Conservation (phyloP, 1,139 yeast genomes). For the Yamadazyma membranifaciens region DNA sequence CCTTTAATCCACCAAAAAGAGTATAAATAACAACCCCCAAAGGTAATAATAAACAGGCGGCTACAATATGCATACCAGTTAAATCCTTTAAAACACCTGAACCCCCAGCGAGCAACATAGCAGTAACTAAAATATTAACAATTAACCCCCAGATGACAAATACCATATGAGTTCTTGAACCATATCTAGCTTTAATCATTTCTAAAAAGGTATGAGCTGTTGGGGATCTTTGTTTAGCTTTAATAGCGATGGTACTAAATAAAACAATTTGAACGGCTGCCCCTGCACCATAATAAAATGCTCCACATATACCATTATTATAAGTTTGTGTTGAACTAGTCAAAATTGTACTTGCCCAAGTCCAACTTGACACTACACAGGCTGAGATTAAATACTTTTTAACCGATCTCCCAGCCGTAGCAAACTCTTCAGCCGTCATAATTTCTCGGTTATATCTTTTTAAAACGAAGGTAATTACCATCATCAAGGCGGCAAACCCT, state of each 20-base stretch:
- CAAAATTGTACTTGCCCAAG: conserved; percentile 87
- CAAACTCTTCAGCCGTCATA: conserved; percentile 85
- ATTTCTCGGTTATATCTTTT: conserved; percentile 76
- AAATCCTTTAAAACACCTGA: conserved; percentile 73
- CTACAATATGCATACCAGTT: conserved; percentile 82
- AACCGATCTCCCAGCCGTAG: conserved; percentile 84
- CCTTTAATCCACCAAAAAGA: conserved; percentile 84
- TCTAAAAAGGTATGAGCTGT: conserved; percentile 59
- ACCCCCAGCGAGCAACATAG: conserved; percentile 85
- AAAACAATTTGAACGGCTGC: conserved; percentile 54
- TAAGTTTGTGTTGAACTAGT: conserved; percentile 79
- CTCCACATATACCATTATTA: conserved; percentile 67
- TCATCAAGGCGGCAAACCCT: conserved; percentile 78
- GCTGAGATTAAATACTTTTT: conserved; percentile 79
- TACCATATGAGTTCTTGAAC: conserved; percentile 60
- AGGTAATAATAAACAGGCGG: conserved; percentile 79
- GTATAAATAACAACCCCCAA: conserved; percentile 83
- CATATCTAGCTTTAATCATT: conserved; percentile 52
- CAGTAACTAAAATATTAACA: conserved; percentile 84
- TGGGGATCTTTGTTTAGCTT: conserved; percentile 57
- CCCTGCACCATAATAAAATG: conserved; percentile 50
- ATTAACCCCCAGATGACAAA: conserved; percentile 78
- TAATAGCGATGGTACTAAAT: conserved; percentile 53
- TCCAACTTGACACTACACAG: conserved; percentile 91
- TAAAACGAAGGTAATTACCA: conserved; percentile 64